phyloP scores from a whole-genome alignment of 345 rosid species.

The Arabidopsis suecica region DNA sequence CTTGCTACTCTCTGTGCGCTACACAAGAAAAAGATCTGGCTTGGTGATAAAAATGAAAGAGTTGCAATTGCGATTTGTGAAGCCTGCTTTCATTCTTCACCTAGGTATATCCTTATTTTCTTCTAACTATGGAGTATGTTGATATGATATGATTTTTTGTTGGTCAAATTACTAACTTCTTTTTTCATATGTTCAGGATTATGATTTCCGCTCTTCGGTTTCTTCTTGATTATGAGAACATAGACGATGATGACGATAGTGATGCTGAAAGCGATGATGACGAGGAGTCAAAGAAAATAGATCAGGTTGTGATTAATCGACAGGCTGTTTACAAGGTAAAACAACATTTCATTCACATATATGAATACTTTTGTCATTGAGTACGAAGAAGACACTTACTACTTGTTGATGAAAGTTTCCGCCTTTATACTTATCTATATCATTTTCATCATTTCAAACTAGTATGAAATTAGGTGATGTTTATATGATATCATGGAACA shows the following conservation, averaged over 20 bases:
- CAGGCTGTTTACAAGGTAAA: constrained; percentile 85
- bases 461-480: not conserved
- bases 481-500: constrained; percentile 12
- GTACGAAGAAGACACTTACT: not conserved
- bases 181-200: constrained; percentile 58
- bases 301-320: constrained; percentile 61
- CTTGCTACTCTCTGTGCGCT: constrained; percentile 78
- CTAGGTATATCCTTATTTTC: constrained; percentile 57
- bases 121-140: constrained; percentile 19
- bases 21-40: constrained; percentile 85
- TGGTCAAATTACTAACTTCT: not conserved
- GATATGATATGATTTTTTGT: constrained; percentile 11
- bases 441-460: not conserved
- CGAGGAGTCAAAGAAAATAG: constrained; percentile 51
- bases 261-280: constrained; percentile 82
- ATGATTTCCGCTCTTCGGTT: constrained; percentile 79
- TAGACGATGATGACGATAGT: constrained; percentile 68
- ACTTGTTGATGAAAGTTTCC: constrained; percentile 10
- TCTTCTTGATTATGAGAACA: constrained; percentile 91
- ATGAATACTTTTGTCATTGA: not conserved
- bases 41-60: constrained; percentile 82
- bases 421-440: not conserved
- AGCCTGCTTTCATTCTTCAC: constrained; percentile 85
- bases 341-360: not conserved
- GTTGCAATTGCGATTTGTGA: constrained; percentile 90